Evolutionary conservation across 441 rosid species (phyloP).

Genomic region (Omphalea diandra): DNA sequence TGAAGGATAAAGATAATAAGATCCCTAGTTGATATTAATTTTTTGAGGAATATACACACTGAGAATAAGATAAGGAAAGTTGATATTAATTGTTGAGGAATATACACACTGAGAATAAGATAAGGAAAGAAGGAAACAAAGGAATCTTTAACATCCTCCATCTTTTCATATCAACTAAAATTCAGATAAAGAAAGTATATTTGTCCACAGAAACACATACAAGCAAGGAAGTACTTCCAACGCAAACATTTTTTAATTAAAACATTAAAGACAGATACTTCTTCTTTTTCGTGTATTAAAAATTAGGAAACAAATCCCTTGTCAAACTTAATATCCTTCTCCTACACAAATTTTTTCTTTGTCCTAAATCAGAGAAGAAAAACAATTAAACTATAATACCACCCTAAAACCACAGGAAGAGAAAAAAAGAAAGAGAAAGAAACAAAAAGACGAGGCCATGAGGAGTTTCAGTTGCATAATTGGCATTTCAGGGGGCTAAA

Average conservation of each 20-base stretch:
- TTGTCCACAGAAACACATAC: conserved; percentile 24
- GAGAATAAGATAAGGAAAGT: conserved; percentile 15
- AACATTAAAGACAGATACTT: conserved; percentile 12
- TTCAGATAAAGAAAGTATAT: neutral
- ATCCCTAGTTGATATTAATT: neutral
- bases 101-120: conserved; percentile 21
- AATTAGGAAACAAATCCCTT: neutral
- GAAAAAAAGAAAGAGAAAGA: too few species aligned
- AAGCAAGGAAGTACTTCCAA: conserved; percentile 25
- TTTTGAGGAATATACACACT: conserved; percentile 27
- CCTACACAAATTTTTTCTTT: conserved; percentile 4
- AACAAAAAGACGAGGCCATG: neutral
- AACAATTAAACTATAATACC: neutral
- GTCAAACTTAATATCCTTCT: neutral
- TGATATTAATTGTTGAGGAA: too few species aligned
- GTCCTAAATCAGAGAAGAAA: conserved; percentile 2
- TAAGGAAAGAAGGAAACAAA: conserved; percentile 10
- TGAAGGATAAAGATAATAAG: neutral
- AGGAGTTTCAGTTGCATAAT: neutral
- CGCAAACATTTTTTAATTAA: conserved; percentile 14
- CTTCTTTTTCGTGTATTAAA: neutral
- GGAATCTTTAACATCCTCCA: too few species aligned
- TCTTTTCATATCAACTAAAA: conserved; percentile 14
- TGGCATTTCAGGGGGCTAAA: conserved; percentile 11
- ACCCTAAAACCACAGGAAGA: neutral